Base-by-base conservation (phyloP, 2,329 filamentous ascomycete genomes). In the Akanthomyces dipterigenus region DNA sequence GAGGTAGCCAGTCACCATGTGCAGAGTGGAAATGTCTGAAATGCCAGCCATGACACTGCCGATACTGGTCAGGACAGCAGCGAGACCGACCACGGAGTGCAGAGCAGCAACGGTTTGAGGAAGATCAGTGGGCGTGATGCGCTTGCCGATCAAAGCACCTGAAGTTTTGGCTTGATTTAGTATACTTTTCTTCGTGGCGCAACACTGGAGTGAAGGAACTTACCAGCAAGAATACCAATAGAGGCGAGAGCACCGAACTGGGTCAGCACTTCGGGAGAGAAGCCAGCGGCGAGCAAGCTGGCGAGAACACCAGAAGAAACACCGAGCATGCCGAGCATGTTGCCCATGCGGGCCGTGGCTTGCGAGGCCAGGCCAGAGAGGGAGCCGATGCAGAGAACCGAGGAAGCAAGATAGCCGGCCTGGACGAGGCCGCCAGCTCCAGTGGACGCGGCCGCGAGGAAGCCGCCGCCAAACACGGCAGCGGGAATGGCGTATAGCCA, bases 31-130 rank as follows among this genome's bases (percentile, higher is more conserved):
- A 16, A 91, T 81, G 66, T 91, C 81, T 14, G 82, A 78, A 8
- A 92, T 79, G 66, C 89, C 82, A 18, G 85, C 85, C 81, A 96
- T 86, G 20, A 96, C 90, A 65, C 90, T 93, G 54, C 91, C 92
- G 64, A 95, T 90, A 68, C 90, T 95, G 1, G 92, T 96, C 67
- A 96, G 73, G 0, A 96, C 91, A 11, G 92, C 92, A 12, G 91
- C 91, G 1, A 96, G 81, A 72, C 92, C 92, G 36, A 96, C 92
- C 8, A 96, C 91, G 0, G 91, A 96, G 75, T 96, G 92, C 34
- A 96, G 78, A 0, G 91, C 91, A 22, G 91, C 92, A 2, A 96
- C 91, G 0, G 91, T 96, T 72, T 96, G 91, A 0, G 92, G 92
- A 2, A 96, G 83, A 60, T 91, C 90, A 0, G 91, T 96, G 0